Evolutionary conservation across 306 rosid genomes (phyloP).

Genomic region (Nissolia schottii): DNA sequence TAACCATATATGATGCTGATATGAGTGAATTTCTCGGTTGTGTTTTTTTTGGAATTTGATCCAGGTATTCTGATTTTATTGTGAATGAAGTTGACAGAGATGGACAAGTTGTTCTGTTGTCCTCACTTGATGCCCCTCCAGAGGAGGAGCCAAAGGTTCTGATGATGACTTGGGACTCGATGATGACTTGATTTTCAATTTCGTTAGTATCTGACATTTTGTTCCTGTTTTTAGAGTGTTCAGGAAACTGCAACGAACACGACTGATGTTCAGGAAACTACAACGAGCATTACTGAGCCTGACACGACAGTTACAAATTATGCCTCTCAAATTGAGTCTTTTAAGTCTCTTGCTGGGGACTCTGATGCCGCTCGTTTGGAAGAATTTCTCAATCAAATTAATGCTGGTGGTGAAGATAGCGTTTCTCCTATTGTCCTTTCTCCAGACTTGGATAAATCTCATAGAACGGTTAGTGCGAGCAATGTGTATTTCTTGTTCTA

Average conservation of each 20-base stretch:
- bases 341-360: slow-evolving; percentile 68
- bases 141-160: slow-evolving; percentile 36
- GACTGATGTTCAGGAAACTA: slow-evolving; percentile 34
- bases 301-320: slow-evolving; percentile 38
- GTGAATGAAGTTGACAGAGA: slow-evolving; percentile 86
- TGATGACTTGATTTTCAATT: background rate
- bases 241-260: slow-evolving; percentile 37
- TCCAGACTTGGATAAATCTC: slow-evolving; percentile 73
- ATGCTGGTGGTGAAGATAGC: slow-evolving; percentile 45
- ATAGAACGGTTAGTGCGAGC: slow-evolving; percentile 68
- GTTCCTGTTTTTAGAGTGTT: slow-evolving; percentile 36
- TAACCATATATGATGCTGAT: background rate
- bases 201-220: background rate
- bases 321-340: slow-evolving; percentile 62
- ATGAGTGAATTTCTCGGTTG: background rate
- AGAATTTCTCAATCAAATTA: slow-evolving; percentile 54
- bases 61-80: slow-evolving; percentile 88
- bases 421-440: slow-evolving; percentile 63
- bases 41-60: slow-evolving; percentile 24
- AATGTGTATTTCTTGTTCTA: background rate
- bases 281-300: slow-evolving; percentile 16
- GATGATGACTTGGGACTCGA: background rate
- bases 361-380: slow-evolving; percentile 56
- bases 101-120: slow-evolving; percentile 65
- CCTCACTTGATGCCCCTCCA: slow-evolving; percentile 56